Evolutionary conservation across 2,329 filamentous ascomycete species (phyloP).

Genomic region (Colletotrichum sojae): DNA sequence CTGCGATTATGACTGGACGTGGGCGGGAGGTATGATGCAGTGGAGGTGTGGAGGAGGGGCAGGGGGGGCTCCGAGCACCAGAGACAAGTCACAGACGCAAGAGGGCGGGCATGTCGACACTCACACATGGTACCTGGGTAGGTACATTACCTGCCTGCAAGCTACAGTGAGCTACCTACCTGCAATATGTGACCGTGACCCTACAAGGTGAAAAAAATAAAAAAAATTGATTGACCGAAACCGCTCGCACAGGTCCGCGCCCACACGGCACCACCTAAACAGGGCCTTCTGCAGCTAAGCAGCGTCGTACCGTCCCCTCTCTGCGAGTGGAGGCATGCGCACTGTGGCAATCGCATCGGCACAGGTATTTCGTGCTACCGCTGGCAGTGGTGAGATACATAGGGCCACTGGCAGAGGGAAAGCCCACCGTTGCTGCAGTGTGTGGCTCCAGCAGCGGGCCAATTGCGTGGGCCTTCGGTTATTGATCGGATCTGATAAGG

Average conservation of each 20-base stretch:
- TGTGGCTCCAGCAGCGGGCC: conserved; percentile 23
- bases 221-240: conserved; percentile 29
- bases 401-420: no score
- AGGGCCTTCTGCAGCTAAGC: background rate
- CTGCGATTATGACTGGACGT: conserved; percentile 34
- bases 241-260: conserved; percentile 27
- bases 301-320: background rate
- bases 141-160: background rate
- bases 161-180: no score
- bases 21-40: conserved; percentile 39
- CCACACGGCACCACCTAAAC: background rate
- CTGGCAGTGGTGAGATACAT: no score
- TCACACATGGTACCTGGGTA: background rate
- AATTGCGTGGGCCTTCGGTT: conserved; percentile 30
- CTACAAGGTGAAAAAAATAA: conserved; percentile 12
- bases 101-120: background rate
- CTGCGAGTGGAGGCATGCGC: background rate
- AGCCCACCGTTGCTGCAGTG: background rate
- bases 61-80: conserved; percentile 32
- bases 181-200: no score
- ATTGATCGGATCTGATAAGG: conserved; percentile 41
- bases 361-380: background rate
- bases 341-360: no score
- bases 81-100: conserved; percentile 6
- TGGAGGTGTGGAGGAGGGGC: conserved; percentile 43